Conservation (phyloP, 305 asterid species). For the Fraxinus sp. region DNA sequence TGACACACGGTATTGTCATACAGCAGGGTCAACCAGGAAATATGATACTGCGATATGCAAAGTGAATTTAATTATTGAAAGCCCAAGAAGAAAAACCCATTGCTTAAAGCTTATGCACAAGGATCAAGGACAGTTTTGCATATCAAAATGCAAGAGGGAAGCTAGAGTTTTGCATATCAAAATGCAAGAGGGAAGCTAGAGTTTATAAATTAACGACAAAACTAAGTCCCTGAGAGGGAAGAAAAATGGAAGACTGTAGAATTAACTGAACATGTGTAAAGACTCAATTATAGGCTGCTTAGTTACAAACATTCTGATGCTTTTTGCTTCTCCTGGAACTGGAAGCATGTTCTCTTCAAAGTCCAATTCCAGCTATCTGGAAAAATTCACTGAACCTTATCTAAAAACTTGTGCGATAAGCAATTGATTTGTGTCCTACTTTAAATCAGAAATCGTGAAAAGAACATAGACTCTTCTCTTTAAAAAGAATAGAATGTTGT, state of each 20-base stretch:
- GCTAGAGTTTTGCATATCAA: no score
- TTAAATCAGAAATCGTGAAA: not conserved
- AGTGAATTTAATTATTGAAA: not conserved
- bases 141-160: not conserved
- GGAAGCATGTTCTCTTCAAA: conserved; percentile 6
- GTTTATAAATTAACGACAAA: not conserved
- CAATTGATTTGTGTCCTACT: conserved; percentile 4
- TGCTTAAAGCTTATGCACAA: no score
- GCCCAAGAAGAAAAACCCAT: not conserved
- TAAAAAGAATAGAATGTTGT: conserved; percentile 2
- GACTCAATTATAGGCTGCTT: not conserved
- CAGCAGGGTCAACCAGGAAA: not conserved
- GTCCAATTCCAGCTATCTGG: not conserved
- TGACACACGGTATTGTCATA: not conserved
- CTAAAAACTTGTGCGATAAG: not conserved
- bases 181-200: conserved; percentile 1
- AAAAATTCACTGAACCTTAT: not conserved
- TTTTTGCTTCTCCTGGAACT: conserved; percentile 5
- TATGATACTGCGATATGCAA: not conserved
- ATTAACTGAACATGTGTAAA: not conserved
- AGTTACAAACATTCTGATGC: not conserved
- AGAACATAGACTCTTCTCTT: not conserved
- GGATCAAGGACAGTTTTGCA: not conserved
- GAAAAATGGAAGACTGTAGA: not conserved
- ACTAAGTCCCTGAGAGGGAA: not conserved